Evolutionary conservation across 257 asterid species (phyloP).

Genomic region (Solanum tarapatanum): DNA sequence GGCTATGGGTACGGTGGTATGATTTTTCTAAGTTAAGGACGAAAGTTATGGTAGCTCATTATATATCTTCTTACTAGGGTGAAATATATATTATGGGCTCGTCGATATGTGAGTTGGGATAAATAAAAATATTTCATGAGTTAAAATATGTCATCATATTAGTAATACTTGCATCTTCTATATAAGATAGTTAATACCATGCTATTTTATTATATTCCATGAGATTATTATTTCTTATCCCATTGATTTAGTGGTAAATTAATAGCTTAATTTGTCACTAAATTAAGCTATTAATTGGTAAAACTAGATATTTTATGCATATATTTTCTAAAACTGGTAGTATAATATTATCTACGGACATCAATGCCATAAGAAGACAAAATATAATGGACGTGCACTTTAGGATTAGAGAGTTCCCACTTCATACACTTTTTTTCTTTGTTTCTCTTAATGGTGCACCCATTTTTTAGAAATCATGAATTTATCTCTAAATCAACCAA

Average conservation of each 20-base stretch:
- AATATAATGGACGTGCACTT: too few relatives aligned
- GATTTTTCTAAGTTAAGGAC: background rate
- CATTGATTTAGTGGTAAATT: too few relatives aligned
- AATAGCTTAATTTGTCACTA: too few relatives aligned
- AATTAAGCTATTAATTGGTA: too few relatives aligned
- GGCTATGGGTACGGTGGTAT: background rate
- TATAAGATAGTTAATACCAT: too few relatives aligned
- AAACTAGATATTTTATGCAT: rapidly evolving
- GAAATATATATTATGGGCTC: background rate
- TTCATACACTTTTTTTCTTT: too few relatives aligned
- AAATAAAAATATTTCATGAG: background rate
- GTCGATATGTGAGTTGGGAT: rapidly evolving
- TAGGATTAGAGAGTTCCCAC: background rate
- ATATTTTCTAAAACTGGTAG: too few relatives aligned
- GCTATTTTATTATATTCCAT: too few relatives aligned
- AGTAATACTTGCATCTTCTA: too few relatives aligned
- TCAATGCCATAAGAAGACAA: too few relatives aligned
- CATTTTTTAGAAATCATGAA: background rate
- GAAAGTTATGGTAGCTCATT: background rate
- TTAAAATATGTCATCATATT: background rate
- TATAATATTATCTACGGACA: too few relatives aligned
- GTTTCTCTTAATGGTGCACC: background rate
- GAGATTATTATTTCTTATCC: too few relatives aligned
- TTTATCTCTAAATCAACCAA: background rate
- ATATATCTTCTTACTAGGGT: background rate